Percentiles rank a stretch among this genome's conserved stretches.
These are phyloP conservation scores for Gossypium gossypioides DNA, from an alignment of 441 rosid genomes.

Conservation along the genomic window DNA sequence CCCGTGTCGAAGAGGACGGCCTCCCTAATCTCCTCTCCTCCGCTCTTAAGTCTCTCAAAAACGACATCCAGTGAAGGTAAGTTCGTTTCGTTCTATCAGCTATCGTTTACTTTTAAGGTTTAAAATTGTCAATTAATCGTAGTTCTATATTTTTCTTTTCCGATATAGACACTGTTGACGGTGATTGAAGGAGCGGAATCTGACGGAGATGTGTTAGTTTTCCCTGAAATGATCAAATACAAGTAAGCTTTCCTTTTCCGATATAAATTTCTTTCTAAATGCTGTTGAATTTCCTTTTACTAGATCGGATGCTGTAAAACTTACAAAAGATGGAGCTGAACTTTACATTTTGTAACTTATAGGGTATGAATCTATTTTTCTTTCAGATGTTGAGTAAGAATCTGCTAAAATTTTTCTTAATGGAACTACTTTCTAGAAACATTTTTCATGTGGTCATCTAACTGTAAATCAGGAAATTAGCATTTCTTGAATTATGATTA, in stretches of 20 bases:
- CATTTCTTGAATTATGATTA: neutral
- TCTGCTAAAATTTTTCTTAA: neutral
- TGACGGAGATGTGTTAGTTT: slow-evolving; percentile 80
- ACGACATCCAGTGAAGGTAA: slow-evolving; percentile 54
- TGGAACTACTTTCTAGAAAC: neutral
- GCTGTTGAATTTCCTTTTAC: neutral
- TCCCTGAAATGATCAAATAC: slow-evolving; percentile 90
- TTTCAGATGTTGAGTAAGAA: neutral
- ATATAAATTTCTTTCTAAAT: neutral
- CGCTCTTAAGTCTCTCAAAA: slow-evolving; percentile 53
- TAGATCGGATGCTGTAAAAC: neutral
- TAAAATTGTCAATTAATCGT: neutral
- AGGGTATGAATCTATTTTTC: neutral
- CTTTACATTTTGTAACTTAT: neutral
- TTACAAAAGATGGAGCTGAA: neutral
- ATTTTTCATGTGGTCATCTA: neutral
- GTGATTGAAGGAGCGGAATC: slow-evolving; percentile 60
- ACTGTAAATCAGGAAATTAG: neutral
- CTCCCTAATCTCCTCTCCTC: slow-evolving; percentile 58
- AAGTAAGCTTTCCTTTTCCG: slow-evolving; percentile 39
- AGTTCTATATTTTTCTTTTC: neutral
- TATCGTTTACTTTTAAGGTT: neutral
- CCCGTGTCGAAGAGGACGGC: slow-evolving; percentile 58
- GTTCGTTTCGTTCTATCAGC: neutral
- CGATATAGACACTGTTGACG: slow-evolving; percentile 51